A percentile compares a stretch with the other conserved stretches of the same genome.
Conservation (phyloP, 768 basidiomycete genomes). For the Galerina sulciceps region DNA sequence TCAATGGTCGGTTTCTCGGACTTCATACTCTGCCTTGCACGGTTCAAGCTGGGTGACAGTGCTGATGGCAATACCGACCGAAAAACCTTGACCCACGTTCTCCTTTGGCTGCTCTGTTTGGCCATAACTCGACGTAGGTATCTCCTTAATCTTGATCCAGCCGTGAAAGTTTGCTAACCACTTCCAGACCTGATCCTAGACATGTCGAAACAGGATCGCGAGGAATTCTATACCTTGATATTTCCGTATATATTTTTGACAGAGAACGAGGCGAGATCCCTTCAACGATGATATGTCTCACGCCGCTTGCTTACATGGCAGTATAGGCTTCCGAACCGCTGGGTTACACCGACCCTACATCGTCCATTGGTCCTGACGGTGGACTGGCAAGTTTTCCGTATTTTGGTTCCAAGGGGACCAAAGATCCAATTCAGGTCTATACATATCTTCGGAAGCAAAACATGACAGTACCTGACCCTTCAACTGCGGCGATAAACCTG, state of each 20-base stretch:
- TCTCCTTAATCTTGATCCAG: constrained; percentile 9
- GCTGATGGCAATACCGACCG: constrained; percentile 10
- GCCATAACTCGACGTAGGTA: constrained; percentile 43
- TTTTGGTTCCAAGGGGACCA: background rate
- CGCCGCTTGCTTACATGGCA: background rate
- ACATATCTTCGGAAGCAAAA: constrained; percentile 9
- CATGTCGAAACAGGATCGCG: constrained; percentile 39
- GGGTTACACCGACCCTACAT: background rate
- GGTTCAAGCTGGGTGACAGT: constrained; percentile 7
- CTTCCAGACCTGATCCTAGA: constrained; percentile 38
- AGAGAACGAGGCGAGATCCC: constrained; percentile 19
- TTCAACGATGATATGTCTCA: constrained; percentile 13
- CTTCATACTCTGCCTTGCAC: constrained; percentile 39
- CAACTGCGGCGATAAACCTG: constrained; percentile 53
- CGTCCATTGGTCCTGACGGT: background rate
- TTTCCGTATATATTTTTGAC: constrained; percentile 26
- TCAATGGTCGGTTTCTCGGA: constrained; percentile 39
- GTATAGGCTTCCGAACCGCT: constrained; percentile 3
- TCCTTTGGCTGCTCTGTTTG: constrained; percentile 46
- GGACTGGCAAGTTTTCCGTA: background rate
- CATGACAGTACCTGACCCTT: constrained; percentile 38
- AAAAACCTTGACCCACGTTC: constrained; percentile 29
- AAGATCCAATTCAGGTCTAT: constrained; percentile 2
- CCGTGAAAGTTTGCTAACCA: constrained; percentile 16
- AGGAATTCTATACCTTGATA: constrained; percentile 36